Conservation (phyloP, 805 yeast species). For the Clavispora fructus region DNA sequence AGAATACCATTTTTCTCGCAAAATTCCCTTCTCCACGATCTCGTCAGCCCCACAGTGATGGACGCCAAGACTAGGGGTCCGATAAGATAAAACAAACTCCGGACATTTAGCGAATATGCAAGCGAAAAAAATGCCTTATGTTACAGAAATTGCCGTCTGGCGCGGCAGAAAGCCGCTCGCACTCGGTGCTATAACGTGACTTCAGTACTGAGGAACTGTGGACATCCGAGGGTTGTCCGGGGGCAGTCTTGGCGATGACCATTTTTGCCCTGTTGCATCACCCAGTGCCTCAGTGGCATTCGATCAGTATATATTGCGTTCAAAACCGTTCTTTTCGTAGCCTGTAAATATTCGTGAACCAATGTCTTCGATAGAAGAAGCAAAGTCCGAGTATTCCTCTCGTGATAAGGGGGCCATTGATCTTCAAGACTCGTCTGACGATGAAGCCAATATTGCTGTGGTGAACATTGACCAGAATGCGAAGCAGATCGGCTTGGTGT, state of each 20-base stretch:
- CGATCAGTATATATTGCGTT: not conserved
- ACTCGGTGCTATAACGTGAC: not conserved
- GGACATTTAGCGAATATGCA: not conserved
- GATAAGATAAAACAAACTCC: not conserved
- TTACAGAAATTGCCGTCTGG: not conserved
- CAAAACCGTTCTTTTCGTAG: not conserved
- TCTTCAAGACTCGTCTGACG: slow-evolving; percentile 6
- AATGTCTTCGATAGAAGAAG: not conserved
- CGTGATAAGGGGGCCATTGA: not conserved
- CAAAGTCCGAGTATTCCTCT: not conserved
- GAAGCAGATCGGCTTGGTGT: slow-evolving; percentile 41
- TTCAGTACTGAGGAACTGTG: not conserved
- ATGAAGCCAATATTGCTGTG: slow-evolving; percentile 16
- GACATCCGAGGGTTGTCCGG: not conserved
- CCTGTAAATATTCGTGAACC: not conserved
- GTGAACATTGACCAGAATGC: slow-evolving; percentile 39
- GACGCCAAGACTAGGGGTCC: not conserved
- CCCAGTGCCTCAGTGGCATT: not conserved
- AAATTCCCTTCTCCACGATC: too few relatives aligned
- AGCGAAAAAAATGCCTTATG: not conserved
- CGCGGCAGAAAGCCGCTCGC: not conserved
- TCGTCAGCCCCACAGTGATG: too few relatives aligned
- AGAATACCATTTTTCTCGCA: too few relatives aligned
- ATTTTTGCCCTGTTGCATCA: not conserved
- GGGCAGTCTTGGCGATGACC: not conserved